These are phyloP conservation scores for Closterium sp. DNA, from an alignment of 139 green algal species.

Conservation along the genomic window DNA sequence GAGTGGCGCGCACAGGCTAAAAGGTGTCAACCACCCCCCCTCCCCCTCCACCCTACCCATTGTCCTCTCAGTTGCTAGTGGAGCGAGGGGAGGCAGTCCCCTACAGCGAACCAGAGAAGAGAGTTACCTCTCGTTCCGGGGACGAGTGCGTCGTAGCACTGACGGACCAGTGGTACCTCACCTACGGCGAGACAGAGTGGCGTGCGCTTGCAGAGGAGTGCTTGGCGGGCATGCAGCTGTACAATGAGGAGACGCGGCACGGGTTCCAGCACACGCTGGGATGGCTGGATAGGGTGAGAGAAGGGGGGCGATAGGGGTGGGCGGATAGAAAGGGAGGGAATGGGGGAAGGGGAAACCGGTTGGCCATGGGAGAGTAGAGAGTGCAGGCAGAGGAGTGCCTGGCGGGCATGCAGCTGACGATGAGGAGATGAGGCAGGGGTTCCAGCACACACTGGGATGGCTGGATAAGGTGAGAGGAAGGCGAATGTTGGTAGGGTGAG, in stretches of 20 bases:
- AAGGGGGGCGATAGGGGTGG: background rate
- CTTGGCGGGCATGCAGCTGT: conserved; percentile 77
- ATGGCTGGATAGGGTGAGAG: conserved; percentile 73
- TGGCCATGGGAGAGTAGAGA: conserved; percentile 79
- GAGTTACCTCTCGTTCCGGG: conserved; percentile 82
- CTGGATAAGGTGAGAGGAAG: conserved; percentile 56
- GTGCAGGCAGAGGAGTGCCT: conserved; percentile 62
- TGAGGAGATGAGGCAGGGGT: conserved; percentile 59
- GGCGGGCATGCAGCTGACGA: conserved; percentile 73
- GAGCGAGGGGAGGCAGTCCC: conserved; percentile 69
- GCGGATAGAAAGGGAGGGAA: background rate
- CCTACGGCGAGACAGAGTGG: conserved; percentile 89
- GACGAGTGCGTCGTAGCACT: conserved; percentile 97
- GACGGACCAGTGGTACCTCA: conserved; percentile 95
- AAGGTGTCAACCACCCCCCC: background rate
- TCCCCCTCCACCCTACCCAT: background rate
- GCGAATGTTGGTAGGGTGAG: no score
- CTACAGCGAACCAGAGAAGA: conserved; percentile 79
- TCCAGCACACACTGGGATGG: conserved; percentile 87
- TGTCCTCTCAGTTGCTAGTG: conserved; percentile 67
- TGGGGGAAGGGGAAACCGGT: background rate
- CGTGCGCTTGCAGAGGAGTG: conserved; percentile 55
- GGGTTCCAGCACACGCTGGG: conserved; percentile 81
- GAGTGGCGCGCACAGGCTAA: no score
- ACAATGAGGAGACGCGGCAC: conserved; percentile 56